These are phyloP conservation scores for Picochlorum sp. DNA, from an alignment of 139 green algal species.

Conservation along the genomic window DNA sequence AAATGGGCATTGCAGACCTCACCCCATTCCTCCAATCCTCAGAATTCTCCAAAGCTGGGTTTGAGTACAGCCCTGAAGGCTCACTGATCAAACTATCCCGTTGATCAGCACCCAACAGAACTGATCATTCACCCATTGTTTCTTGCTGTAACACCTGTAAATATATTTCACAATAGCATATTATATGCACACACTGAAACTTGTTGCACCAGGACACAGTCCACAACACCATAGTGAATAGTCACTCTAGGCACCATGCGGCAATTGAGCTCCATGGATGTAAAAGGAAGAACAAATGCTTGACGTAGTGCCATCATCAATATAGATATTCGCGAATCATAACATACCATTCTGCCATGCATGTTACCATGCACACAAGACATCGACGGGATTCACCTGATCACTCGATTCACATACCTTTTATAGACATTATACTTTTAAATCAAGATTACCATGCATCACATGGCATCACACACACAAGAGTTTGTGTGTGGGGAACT, in stretches of 20 bases:
- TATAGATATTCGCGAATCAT: background rate
- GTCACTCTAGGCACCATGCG: slow-evolving; percentile 11
- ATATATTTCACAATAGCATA: background rate
- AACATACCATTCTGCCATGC: background rate
- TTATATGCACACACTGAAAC: background rate
- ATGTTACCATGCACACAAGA: no score
- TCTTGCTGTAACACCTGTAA: background rate
- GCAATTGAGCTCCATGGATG: slow-evolving; percentile 6
- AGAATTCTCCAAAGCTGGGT: slow-evolving; percentile 50
- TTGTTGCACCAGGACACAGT: background rate
- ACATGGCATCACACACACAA: background rate
- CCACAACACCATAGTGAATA: slow-evolving; percentile 3
- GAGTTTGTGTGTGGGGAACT: no score
- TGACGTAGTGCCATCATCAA: slow-evolving; percentile 13
- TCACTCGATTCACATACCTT: background rate
- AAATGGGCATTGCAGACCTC: slow-evolving; percentile 78
- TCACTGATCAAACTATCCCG: slow-evolving; percentile 31
- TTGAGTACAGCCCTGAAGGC: slow-evolving; percentile 30
- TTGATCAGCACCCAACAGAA: no score
- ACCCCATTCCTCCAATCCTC: slow-evolving; percentile 53
- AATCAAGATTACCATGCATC: no score
- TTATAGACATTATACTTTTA: no score
- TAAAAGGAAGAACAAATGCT: slow-evolving; percentile 14
- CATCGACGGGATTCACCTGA: no score
- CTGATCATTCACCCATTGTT: background rate